A percentile compares a stretch with the other conserved stretches of the same genome.
These are phyloP conservation scores for Yamadazyma membranifaciens DNA, from an alignment of 1,139 yeast species.

Conservation along the genomic window DNA sequence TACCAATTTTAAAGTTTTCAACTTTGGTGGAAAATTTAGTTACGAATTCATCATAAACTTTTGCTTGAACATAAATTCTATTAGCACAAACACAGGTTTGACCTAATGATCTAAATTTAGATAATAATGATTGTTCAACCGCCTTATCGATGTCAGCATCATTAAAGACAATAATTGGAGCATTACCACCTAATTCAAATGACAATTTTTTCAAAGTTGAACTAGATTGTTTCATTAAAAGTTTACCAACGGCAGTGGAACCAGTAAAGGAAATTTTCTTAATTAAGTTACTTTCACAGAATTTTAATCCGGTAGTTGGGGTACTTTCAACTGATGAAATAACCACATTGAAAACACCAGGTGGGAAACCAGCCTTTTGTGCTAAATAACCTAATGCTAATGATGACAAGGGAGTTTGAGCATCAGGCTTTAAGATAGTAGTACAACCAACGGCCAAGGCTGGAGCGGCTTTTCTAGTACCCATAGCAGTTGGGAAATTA, in stretches of 20 bases:
- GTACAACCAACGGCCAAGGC: constrained; percentile 53
- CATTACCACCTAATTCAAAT: constrained; percentile 54
- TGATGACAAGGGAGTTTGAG: constrained; percentile 44
- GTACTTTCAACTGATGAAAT: constrained; percentile 35
- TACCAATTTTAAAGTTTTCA: constrained; percentile 36
- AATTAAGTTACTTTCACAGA: constrained; percentile 37
- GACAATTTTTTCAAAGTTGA: constrained; percentile 48
- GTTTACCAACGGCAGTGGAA: constrained; percentile 55
- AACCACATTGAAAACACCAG: constrained; percentile 44
- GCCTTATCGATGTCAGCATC: constrained; percentile 51
- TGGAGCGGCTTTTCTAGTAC: constrained; percentile 47
- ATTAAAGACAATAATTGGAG: constrained; percentile 48
- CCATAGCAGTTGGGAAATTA: constrained; percentile 51
- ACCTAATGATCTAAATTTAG: constrained; percentile 69
- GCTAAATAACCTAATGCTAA: constrained; percentile 46
- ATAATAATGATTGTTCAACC: constrained; percentile 51
- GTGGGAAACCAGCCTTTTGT: constrained; percentile 43
- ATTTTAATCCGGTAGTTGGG: constrained; percentile 29
- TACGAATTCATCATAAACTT: constrained; percentile 60
- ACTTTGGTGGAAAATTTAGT: constrained; percentile 33
- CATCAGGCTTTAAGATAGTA: constrained; percentile 45
- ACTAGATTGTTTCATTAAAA: constrained; percentile 47
- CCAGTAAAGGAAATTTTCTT: constrained; percentile 60
- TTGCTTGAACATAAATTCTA: constrained; percentile 71
- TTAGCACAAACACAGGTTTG: constrained; percentile 92